These are phyloP conservation scores for Xylaria sp. DNA, from an alignment of 2,329 filamentous ascomycete genomes.

Conservation along the genomic window DNA sequence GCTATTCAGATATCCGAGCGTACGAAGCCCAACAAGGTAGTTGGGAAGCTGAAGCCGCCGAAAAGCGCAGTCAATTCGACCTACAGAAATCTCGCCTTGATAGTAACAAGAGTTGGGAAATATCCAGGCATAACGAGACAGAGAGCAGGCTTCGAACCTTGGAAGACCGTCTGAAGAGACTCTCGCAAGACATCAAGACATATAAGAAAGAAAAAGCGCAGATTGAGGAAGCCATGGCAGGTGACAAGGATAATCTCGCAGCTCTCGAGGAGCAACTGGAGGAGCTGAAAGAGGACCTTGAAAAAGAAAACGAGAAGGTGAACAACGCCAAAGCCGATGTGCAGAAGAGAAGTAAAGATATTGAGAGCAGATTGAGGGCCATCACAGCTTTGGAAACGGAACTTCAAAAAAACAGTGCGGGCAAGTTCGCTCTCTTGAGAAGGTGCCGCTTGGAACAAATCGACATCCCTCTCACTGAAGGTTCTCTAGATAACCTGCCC, in stretches of 20 bases:
- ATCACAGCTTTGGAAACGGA: constrained; percentile 82
- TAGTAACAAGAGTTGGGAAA: constrained; percentile 63
- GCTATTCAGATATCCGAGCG: constrained; percentile 86
- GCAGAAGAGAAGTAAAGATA: constrained; percentile 82
- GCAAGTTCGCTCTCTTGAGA: constrained; percentile 82
- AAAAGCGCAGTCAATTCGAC: constrained; percentile 86
- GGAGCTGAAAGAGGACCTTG: constrained; percentile 69
- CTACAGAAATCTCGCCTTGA: constrained; percentile 80
- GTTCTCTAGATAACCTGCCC: constrained; percentile 83
- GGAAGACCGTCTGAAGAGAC: constrained; percentile 68
- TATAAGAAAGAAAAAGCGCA: constrained; percentile 75
- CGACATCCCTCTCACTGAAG: constrained; percentile 75
- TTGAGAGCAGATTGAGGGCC: constrained; percentile 74
- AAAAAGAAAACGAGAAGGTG: constrained; percentile 75
- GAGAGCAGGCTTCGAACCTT: constrained; percentile 72
- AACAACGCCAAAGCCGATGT: constrained; percentile 80
- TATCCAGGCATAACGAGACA: constrained; percentile 59
- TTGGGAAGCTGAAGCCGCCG: constrained; percentile 85
- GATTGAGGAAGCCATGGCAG: constrained; percentile 75
- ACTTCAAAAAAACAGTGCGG: constrained; percentile 82
- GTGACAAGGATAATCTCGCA: constrained; percentile 77
- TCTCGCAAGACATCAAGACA: constrained; percentile 71
- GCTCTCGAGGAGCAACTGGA: constrained; percentile 75
- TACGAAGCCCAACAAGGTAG: constrained; percentile 95
- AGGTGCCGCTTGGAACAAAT: constrained; percentile 95